Conservation (phyloP, 1,139 yeast genomes). For the Saccharomyces hybrid region DNA sequence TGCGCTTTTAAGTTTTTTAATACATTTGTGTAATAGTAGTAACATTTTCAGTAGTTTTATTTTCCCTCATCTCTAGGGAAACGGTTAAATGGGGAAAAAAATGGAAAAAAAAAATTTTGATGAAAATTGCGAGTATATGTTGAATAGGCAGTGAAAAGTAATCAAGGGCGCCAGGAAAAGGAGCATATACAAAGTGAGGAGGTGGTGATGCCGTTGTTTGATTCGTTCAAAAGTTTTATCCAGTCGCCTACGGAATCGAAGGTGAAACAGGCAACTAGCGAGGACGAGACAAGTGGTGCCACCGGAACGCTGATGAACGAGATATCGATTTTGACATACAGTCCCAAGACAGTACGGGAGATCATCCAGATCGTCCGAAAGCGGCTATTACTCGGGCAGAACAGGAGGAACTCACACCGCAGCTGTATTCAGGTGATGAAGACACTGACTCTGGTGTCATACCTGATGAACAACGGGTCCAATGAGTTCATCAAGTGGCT, state of each 20-base stretch:
- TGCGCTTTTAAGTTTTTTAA: neutral
- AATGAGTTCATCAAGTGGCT: constrained; percentile 28
- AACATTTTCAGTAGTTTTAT: neutral
- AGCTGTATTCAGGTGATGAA: constrained; percentile 25
- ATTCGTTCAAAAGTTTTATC: constrained; percentile 23
- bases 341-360: constrained; percentile 28
- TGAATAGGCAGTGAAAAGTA: neutral
- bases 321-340: constrained; percentile 28
- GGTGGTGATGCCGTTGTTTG: constrained; percentile 20
- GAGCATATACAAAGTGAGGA: neutral
- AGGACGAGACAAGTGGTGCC: constrained; percentile 25
- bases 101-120: neutral
- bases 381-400: constrained; percentile 18
- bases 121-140: neutral
- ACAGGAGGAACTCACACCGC: constrained; percentile 20
- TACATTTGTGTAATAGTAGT: neutral
- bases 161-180: neutral
- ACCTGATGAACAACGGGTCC: constrained; percentile 28
- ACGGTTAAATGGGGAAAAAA: neutral
- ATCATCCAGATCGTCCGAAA: constrained; percentile 24
- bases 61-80: neutral
- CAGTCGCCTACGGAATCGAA: constrained; percentile 26
- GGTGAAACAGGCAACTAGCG: constrained; percentile 28
- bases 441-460: constrained; percentile 26
- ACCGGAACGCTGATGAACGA: constrained; percentile 31